Evolutionary conservation across 176 grass and related monocot genomes (phyloP).

Genomic region (Oryza glaberrima): DNA sequence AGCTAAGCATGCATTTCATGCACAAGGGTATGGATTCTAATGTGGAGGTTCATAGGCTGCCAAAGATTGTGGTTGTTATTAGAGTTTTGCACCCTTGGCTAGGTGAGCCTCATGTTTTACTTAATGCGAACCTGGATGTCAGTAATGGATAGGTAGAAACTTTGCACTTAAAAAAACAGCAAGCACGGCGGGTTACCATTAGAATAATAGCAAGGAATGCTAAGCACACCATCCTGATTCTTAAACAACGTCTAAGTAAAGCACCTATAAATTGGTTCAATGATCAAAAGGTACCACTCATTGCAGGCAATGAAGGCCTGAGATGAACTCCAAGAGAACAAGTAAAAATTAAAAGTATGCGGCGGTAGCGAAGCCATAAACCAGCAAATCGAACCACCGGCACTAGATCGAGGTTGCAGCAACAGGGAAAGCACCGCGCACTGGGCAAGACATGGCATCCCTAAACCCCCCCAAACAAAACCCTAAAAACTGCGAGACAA

Average conservation of each 20-base stretch:
- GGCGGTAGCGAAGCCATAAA: not conserved
- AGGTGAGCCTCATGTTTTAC: not conserved
- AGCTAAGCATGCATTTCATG: not conserved
- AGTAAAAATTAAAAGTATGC: not conserved
- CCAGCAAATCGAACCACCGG: not conserved
- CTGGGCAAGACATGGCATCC: not conserved
- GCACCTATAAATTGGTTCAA: not conserved
- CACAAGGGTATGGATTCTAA: not conserved
- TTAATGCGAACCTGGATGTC: not conserved
- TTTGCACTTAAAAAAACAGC: not conserved
- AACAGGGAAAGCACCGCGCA: not conserved
- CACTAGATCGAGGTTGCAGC: not conserved
- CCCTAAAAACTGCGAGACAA: not conserved
- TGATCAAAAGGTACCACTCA: not conserved
- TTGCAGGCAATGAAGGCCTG: not conserved
- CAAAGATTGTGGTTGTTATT: too few relatives aligned
- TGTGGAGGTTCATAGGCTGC: not conserved
- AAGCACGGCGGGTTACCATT: not conserved
- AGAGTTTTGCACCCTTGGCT: not conserved
- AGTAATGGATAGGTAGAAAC: not conserved
- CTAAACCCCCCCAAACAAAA: not conserved
- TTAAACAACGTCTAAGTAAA: not conserved
- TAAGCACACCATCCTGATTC: not conserved
- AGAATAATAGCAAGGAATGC: slow-evolving; percentile 16
- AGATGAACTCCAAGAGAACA: not conserved